phyloP scores from a whole-genome alignment of 352 stramenopile genomes.

The Phytophthora quininea region DNA sequence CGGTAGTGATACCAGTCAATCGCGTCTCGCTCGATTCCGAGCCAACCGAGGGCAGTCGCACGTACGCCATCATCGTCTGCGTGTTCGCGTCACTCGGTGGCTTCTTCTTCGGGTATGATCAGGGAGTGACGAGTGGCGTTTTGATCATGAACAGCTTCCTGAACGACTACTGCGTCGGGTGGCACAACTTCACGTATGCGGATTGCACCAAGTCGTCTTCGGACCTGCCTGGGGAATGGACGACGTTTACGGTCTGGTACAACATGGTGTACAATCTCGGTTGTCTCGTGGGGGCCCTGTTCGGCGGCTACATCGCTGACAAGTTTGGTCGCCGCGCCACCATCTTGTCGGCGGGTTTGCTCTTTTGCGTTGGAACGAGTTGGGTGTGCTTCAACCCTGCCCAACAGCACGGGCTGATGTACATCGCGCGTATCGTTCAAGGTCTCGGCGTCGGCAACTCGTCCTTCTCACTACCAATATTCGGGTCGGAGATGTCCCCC shows the following conservation, averaged over 20 bases:
- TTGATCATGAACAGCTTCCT: slow-evolving; percentile 40
- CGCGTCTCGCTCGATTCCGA: too few relatives aligned
- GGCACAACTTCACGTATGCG: slow-evolving; percentile 15
- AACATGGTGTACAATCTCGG: slow-evolving; percentile 36
- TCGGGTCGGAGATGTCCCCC: slow-evolving; percentile 21
- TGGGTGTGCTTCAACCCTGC: slow-evolving; percentile 23
- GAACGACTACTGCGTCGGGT: slow-evolving; percentile 27
- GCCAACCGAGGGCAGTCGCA: slow-evolving; percentile 24
- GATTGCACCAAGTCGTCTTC: background rate
- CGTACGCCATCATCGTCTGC: slow-evolving; percentile 18
- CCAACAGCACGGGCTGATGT: slow-evolving; percentile 15
- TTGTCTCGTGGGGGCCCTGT: slow-evolving; percentile 22
- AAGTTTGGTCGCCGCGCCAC: slow-evolving; percentile 17
- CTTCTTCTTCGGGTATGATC: too few relatives aligned
- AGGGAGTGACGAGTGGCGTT: background rate
- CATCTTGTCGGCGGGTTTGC: slow-evolving; percentile 31
- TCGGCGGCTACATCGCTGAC: slow-evolving; percentile 7
- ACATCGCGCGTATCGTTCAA: slow-evolving; percentile 29
- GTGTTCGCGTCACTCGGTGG: too few relatives aligned
- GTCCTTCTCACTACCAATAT: slow-evolving; percentile 39
- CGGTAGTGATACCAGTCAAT: too few relatives aligned
- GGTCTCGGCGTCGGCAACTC: slow-evolving; percentile 32
- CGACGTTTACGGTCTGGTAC: slow-evolving; percentile 31
- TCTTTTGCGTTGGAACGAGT: slow-evolving; percentile 32
- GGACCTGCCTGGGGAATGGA: slow-evolving; percentile 34